Conservation (phyloP, 495 filamentous ascomycete genomes). For the Tuber calosporum region DNA sequence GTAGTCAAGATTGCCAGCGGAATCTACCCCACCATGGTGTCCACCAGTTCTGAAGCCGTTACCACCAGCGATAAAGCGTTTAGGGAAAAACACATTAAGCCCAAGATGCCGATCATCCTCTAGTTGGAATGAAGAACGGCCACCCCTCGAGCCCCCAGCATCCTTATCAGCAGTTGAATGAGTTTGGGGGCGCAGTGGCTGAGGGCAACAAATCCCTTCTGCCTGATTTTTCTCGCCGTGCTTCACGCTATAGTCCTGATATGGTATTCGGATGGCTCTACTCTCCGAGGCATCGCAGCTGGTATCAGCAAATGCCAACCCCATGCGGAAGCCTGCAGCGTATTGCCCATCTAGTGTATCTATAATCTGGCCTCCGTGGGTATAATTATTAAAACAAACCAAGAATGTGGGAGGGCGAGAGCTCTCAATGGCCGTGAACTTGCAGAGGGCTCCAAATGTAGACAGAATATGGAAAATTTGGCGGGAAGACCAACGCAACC, state of each 20-base stretch:
- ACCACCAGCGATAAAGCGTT: neutral
- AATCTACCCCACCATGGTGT: neutral
- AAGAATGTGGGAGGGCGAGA: conserved; percentile 29
- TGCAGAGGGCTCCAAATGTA: conserved; percentile 33
- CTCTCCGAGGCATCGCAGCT: neutral
- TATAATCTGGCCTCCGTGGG: conserved; percentile 26
- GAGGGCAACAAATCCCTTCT: neutral
- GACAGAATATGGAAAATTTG: conserved; percentile 29
- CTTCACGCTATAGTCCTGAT: neutral
- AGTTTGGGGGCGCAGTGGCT: neutral
- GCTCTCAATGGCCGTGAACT: conserved; percentile 31
- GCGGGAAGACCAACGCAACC: conserved; percentile 6
- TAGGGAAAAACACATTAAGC: neutral
- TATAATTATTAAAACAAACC: conserved; percentile 25
- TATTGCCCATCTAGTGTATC: conserved; percentile 40
- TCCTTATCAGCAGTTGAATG: neutral
- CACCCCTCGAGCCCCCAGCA: neutral
- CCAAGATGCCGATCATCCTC: neutral
- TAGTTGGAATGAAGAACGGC: neutral
- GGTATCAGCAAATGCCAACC: neutral
- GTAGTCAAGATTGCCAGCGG: neutral
- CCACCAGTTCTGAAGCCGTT: neutral
- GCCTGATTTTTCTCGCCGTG: neutral
- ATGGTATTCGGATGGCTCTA: neutral
- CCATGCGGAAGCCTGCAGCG: conserved; percentile 8